Evolutionary conservation across 306 rosid species (phyloP), one percentile per base, ranked within the genome.

Genomic region (Pterocarpus santalinus): DNA sequence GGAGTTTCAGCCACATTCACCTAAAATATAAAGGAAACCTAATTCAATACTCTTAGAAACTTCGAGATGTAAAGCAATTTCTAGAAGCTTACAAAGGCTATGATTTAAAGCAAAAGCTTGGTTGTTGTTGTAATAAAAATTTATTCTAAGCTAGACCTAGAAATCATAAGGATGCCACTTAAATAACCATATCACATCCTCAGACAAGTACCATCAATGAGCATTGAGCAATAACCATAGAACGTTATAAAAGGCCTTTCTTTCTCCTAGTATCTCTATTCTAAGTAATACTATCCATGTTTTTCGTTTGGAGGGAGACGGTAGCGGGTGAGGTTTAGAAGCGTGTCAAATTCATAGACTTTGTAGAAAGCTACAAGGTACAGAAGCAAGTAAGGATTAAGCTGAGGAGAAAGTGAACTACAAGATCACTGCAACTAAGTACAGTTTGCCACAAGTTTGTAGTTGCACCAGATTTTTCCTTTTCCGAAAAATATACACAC

Each of bases 161-260:
- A 51, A 51, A 71, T 71, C 63, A 71, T 33, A 32, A 71, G 61
- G 76, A 30, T 32, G 30, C 12, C 34, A 70, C 41, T 70, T 32
- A 70, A 47, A 49, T 47, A 49, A 70, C 75, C 49, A 38, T 35
- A 9, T 34, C 51, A 15, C 16, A 55, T 53, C 52, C 77, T 16
- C 52, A 3, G 15, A 17, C 65, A 53, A 55, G 65, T 35, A 72
- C 8, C 33, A 53, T 52, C 43, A 49, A 32, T 9, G 10, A 43
- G 47, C 47, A 43, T 43, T 49, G 22, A 70, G 44, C 30, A 71
- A 52, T 3, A 52, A 51, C 7, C 51, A 52, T 14, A 51, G 46
- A 8, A 35, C 76, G 53, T 56, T 36, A 55, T 15, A 36, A 52
- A 53, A 72, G 35, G 7, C 6, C 52, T 53, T 53, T 34, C 38